These are phyloP conservation scores for Protomyces pachydermus DNA, from an alignment of 1,139 yeast species.

Conservation along the genomic window DNA sequence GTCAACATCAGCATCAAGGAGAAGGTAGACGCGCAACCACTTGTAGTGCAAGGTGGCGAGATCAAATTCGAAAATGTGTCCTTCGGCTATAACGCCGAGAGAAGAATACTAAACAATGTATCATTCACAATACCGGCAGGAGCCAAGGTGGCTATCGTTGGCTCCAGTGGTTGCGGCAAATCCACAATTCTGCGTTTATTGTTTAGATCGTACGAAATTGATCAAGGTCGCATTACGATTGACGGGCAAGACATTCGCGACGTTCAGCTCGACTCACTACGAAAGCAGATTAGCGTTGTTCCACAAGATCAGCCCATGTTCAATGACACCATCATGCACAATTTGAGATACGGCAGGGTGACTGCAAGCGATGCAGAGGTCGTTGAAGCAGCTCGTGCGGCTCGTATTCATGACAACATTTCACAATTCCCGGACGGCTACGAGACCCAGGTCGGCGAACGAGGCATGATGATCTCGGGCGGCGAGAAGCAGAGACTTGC, in stretches of 20 bases:
- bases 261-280: slow-evolving; percentile 67
- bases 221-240: slow-evolving; percentile 66
- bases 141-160: slow-evolving; percentile 34
- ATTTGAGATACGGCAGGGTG: slow-evolving; percentile 79
- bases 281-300: slow-evolving; percentile 78
- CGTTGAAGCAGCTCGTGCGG: slow-evolving; percentile 55
- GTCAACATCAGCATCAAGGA: slow-evolving; percentile 65
- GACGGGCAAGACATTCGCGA: slow-evolving; percentile 84
- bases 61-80: slow-evolving; percentile 85
- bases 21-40: slow-evolving; percentile 56
- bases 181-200: slow-evolving; percentile 79
- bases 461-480: slow-evolving; percentile 98
- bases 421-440: slow-evolving; percentile 74
- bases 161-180: slow-evolving; percentile 51
- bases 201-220: slow-evolving; percentile 83
- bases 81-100: slow-evolving; percentile 83
- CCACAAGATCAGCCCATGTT: slow-evolving; percentile 64
- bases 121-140: slow-evolving; percentile 66
- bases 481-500: slow-evolving; percentile 97
- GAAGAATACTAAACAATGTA: slow-evolving; percentile 79
- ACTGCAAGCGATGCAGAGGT: slow-evolving; percentile 62
- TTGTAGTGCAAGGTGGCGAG: slow-evolving; percentile 58
- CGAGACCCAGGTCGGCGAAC: slow-evolving; percentile 89
- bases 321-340: slow-evolving; percentile 77
- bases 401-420: slow-evolving; percentile 52